These are phyloP conservation scores for Clavispora asparagi DNA, from an alignment of 805 yeast genomes.

Conservation along the genomic window DNA sequence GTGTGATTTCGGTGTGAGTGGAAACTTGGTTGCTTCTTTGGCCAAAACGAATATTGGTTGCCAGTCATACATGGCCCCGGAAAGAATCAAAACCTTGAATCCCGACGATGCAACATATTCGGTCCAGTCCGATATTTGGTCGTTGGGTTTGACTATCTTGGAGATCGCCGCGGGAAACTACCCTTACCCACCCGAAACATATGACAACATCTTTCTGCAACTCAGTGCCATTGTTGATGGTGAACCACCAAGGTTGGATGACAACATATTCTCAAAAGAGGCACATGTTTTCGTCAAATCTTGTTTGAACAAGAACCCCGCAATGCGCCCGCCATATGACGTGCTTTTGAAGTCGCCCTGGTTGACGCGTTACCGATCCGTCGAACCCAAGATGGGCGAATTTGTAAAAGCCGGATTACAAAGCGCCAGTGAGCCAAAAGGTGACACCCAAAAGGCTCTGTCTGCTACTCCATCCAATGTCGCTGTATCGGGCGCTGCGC, in stretches of 20 bases:
- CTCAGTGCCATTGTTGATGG: conserved; percentile 79
- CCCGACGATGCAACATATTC: conserved; percentile 81
- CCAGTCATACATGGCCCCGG: conserved; percentile 99
- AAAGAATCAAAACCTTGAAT: conserved; percentile 70
- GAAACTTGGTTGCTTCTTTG: conserved; percentile 88
- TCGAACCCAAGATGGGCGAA: conserved; percentile 26
- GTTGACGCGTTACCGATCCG: conserved; percentile 51
- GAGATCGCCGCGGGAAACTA: conserved; percentile 89
- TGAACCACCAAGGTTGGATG: conserved; percentile 23
- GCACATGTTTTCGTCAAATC: conserved; percentile 78
- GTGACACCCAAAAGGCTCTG: conserved; percentile 2
- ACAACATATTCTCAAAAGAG: conserved; percentile 49
- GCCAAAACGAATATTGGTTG: conserved; percentile 97
- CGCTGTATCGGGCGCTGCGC: conserved; percentile 13
- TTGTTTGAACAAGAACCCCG: conserved; percentile 78
- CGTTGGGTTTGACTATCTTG: conserved; percentile 77
- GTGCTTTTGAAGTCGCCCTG: conserved; percentile 78
- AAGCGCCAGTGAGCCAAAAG: background rate
- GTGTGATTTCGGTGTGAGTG: conserved; percentile 95
- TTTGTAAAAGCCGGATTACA: conserved; percentile 20
- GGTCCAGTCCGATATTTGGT: conserved; percentile 95
- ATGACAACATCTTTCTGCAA: conserved; percentile 84
- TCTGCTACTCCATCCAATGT: conserved; percentile 3
- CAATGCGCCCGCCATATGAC: conserved; percentile 73
- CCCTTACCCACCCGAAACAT: conserved; percentile 96